These are phyloP conservation scores for Quercus variabilis DNA, from an alignment of 306 rosid genomes.

Conservation along the genomic window DNA sequence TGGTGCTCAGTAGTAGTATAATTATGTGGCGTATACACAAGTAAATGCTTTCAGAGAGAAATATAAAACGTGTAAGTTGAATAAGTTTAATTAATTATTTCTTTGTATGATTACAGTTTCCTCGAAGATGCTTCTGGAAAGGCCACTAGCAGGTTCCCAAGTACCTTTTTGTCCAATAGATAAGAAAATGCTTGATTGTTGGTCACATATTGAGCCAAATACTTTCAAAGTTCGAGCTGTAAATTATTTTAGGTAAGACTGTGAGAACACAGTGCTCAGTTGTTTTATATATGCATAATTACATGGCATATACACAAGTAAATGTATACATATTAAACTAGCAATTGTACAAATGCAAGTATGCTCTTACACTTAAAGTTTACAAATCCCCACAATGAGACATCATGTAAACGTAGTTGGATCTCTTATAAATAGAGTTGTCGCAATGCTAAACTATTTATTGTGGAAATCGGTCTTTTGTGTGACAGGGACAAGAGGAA, in stretches of 20 bases:
- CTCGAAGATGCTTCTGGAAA: constrained; percentile 71
- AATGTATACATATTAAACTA: not conserved
- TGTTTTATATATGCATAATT: constrained; percentile 16
- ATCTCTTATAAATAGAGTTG: not conserved
- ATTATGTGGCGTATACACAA: not conserved
- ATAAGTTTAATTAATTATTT: constrained; percentile 10
- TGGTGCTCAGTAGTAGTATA: not conserved
- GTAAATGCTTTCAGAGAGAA: not conserved
- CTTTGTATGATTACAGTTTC: constrained; percentile 63
- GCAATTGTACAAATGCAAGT: not conserved
- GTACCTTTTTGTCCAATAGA: constrained; percentile 88
- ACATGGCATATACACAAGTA: not conserved
- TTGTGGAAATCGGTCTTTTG: constrained; percentile 16
- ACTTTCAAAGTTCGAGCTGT: constrained; percentile 78
- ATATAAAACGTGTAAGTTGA: not conserved
- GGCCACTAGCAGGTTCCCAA: constrained; percentile 90
- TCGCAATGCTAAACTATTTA: not conserved
- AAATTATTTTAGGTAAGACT: constrained; percentile 78
- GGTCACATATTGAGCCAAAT: constrained; percentile 86
- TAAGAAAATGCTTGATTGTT: constrained; percentile 85
- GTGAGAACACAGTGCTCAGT: not conserved
- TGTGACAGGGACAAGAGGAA: constrained; percentile 87
- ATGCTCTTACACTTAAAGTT: not conserved
- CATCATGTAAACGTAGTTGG: not conserved
- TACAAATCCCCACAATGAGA: not conserved